Conservation (phyloP, 1,284 basidiomycete genomes). For the Microbotryum silenes-acaulis region DNA sequence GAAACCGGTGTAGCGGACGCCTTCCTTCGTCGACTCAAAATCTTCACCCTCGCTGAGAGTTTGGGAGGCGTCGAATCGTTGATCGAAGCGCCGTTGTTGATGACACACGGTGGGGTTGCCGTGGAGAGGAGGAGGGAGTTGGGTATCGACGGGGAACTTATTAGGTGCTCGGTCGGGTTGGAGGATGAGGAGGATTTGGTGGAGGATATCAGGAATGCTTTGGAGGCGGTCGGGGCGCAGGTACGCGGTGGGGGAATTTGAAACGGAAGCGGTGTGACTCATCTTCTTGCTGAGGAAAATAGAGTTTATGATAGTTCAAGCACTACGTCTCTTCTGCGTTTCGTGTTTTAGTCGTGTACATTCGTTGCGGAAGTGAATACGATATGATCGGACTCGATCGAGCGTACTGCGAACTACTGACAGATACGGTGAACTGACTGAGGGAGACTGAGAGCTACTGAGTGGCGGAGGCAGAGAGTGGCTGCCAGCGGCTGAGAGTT, state of each 20-base stretch:
- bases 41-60: constrained; percentile 82
- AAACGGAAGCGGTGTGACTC: not conserved
- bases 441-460: too few species aligned
- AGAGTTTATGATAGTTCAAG: not conserved
- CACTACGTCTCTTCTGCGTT: not conserved
- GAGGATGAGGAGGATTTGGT: constrained; percentile 80
- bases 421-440: too few species aligned
- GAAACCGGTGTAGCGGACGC: constrained; percentile 44
- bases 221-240: constrained; percentile 44
- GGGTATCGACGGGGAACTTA: constrained; percentile 72
- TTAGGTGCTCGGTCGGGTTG: constrained; percentile 77
- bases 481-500: too few species aligned
- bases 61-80: constrained; percentile 75
- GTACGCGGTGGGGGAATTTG: not conserved
- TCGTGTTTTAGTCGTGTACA: not conserved
- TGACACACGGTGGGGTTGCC: constrained; percentile 51
- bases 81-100: constrained; percentile 37
- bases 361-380: too few species aligned
- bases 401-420: too few species aligned
- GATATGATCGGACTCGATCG: not conserved
- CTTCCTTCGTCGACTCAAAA: constrained; percentile 60
- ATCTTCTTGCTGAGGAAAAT: not conserved
- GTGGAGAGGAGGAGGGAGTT: constrained; percentile 58
- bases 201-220: constrained; percentile 62
- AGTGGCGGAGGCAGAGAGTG: too few species aligned